Conservation (phyloP, 2,329 filamentous ascomycete species). For the Colletotrichum spinosum region DNA sequence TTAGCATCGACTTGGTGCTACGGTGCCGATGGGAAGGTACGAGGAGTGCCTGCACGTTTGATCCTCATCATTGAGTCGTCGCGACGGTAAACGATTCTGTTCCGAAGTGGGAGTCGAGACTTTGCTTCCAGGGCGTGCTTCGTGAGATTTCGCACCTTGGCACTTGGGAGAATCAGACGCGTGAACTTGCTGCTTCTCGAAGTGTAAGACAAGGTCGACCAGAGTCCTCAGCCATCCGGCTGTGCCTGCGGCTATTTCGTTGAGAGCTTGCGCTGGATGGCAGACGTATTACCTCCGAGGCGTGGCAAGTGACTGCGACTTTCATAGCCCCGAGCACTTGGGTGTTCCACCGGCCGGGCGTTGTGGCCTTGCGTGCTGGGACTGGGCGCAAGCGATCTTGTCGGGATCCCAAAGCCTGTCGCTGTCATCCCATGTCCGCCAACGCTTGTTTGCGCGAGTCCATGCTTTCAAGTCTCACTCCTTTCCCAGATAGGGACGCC, state of each 20-base stretch:
- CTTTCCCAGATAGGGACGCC: conserved; percentile 28
- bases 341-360: too few relatives aligned
- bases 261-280: too few relatives aligned
- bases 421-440: conserved; percentile 11
- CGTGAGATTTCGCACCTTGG: too few relatives aligned
- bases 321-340: too few relatives aligned
- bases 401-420: neutral
- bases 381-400: conserved; percentile 12
- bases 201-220: too few relatives aligned
- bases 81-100: conserved; percentile 18
- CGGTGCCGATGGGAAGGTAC: conserved; percentile 21
- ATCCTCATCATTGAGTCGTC: conserved; percentile 7
- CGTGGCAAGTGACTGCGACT: too few relatives aligned
- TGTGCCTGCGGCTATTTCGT: too few relatives aligned
- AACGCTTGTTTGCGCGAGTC: conserved; percentile 21
- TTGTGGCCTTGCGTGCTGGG: neutral
- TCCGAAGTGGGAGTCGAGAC: conserved; percentile 18
- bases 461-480: conserved; percentile 25
- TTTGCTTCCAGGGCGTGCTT: conserved; percentile 13
- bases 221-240: too few relatives aligned
- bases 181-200: too few relatives aligned
- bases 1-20: conserved; percentile 28
- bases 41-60: conserved; percentile 20
- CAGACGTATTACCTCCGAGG: too few relatives aligned
- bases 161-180: neutral